phyloP scores from a whole-genome alignment of 2,329 filamentous ascomycete genomes.

The Talaromyces sp. region DNA sequence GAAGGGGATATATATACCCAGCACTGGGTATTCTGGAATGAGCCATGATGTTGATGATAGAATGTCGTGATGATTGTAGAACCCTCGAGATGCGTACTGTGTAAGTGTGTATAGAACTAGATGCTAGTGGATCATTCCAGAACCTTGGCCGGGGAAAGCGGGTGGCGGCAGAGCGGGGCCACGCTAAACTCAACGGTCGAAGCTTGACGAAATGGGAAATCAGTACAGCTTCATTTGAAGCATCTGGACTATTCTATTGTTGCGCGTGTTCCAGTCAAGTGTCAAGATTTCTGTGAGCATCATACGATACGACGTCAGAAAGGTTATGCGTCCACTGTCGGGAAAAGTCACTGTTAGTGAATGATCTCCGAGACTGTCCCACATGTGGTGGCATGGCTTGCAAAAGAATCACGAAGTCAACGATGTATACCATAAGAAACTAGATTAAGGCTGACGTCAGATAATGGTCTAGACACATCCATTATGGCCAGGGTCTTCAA shows the following conservation, averaged over 20 bases:
- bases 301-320: neutral
- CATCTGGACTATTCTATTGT: neutral
- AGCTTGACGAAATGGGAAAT: conserved; percentile 5
- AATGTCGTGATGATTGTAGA: conserved; percentile 9
- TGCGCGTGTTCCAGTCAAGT: neutral
- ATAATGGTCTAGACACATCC: neutral
- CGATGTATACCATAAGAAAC: neutral
- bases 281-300: neutral
- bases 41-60: conserved; percentile 1
- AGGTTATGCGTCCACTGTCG: neutral
- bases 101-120: neutral
- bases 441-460: neutral
- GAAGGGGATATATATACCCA: conserved; percentile 11
- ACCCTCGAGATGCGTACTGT: neutral
- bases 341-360: neutral
- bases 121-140: conserved; percentile 16
- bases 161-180: conserved; percentile 7
- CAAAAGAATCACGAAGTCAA: neutral
- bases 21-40: conserved; percentile 14
- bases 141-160: conserved; percentile 3
- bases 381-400: neutral
- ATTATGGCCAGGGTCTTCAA: neutral
- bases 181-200: neutral
- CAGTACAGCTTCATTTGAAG: neutral
- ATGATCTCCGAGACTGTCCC: neutral